Evolutionary conservation across 148 eudicot genomes (phyloP), one percentile per base, ranked within the genome.

Genomic region (Euryodendron excelsum): DNA sequence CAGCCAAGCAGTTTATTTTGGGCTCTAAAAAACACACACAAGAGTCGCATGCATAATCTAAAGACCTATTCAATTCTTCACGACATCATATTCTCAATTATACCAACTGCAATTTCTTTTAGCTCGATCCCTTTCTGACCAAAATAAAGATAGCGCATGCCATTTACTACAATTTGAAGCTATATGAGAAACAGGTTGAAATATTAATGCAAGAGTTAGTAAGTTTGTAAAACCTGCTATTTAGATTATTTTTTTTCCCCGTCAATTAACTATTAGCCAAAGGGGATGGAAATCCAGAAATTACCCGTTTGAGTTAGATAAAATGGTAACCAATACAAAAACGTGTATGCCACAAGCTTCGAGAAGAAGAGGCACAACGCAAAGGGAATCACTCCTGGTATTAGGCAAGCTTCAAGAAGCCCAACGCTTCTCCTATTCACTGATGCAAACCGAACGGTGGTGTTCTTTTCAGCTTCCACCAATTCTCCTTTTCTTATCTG

Each of bases 311-410:
- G 98, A 69, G 91, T 93, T 77, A 96, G 87, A 83, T 96, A 96
- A 80, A 90, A 96, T 2, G 99, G 99, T 77, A 96, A 82, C 99
- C 99, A 96, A 61, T 91, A 96, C 27, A 96, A 83, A 78, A 96
- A 96, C 45, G 99, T 96, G 86, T 96, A 96, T 3, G 99, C 99
- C 80, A 96, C 99, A 45, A 96, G 91, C 93, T 96, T 96, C 7
- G 99, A 83, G 76, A 96, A 96, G 92, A 96, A 92, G 75, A 96
- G 89, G 84, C 99, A 93, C 76, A 96, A 81, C 8, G 99, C 98
- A 87, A 96, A 96, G 14, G 98, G 99, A 71, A 91, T 89, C 17
- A 96, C 99, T 58, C 99, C 99, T 0, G 99, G 99, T 78, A 96
- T 96, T 34, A 85, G 55, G 82, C 94, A 96, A 76, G 99, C 99